Base-by-base conservation (phyloP, 257 asterid genomes). In the Nicotiana tabacum region DNA sequence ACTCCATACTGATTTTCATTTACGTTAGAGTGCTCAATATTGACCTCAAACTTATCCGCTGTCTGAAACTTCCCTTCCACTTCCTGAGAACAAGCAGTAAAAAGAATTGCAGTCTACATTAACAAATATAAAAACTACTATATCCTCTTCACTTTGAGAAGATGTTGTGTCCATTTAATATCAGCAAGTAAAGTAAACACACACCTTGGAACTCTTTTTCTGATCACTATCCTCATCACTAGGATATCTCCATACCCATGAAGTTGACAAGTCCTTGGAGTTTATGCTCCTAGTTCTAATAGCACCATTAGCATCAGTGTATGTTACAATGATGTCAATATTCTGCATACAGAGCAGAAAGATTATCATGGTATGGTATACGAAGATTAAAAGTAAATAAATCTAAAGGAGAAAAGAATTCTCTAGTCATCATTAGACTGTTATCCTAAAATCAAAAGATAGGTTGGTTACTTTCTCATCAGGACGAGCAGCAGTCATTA, bases 161-260 rank as follows among this genome's bases (percentile, higher is more conserved):
- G 53, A 33, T 27, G 46, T 15, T 16, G 24, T 51, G 64, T 27
- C 64, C 64, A 82, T 51, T 46, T 68, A 66, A 85, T 69, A 79
- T 77, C 81, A 43, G 77, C 39, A 62, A 27, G 84, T 80, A 81
- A 77, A 78, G 58, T 13, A 53, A 61, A 37, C 9, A 51, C 12
- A 43, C 70, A 93, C 97, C 94, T 83, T 82, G 48, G 83, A 88
- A 83, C 85, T 89, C 83, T 85, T 85, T 78, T 85, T 83, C 60
- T 56, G 90, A 82, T 88, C 91, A 76, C 43, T 80, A 77, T 85
- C 85, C 83, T 82, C 89, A 84, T 86, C 89, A 65, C 80, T 88
- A 27, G 97, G 99, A 83, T 83, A 85, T 90, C 88, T 89, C 99
- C 99, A 95, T 66, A 91, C 90, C 99, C 98, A 94, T 66, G 98